Evolutionary conservation across 139 green algal genomes (phyloP).

Genomic region (Ettlia oleoabundans): DNA sequence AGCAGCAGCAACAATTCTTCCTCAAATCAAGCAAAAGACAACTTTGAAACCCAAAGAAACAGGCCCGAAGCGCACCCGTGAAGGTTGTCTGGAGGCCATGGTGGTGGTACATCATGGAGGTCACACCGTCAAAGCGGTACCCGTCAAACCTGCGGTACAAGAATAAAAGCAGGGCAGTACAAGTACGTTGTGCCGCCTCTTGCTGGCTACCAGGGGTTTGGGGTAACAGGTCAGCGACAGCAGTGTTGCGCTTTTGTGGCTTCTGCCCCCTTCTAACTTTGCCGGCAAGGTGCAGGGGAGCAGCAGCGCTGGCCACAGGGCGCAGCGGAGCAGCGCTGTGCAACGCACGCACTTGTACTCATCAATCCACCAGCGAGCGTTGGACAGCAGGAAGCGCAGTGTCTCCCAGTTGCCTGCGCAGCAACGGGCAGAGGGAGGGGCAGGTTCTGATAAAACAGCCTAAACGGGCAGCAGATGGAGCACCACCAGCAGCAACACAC

Average conservation of each 20-base stretch:
- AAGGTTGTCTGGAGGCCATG: constrained; percentile 96
- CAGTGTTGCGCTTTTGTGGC: too few species aligned
- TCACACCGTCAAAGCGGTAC: constrained; percentile 97
- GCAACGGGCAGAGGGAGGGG: neutral
- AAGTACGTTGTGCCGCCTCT: too few species aligned
- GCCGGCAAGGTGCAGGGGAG: too few species aligned
- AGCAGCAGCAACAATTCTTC: too few species aligned
- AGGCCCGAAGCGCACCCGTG: constrained; percentile 67
- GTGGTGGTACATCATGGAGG: constrained; percentile 98
- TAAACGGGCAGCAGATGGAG: neutral
- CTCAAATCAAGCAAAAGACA: too few species aligned
- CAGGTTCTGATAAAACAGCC: neutral
- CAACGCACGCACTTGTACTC: constrained; percentile 92
- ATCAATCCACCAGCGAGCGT: constrained; percentile 94
- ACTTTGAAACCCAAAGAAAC: too few species aligned
- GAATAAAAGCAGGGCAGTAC: too few species aligned
- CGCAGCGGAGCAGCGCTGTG: constrained; percentile 32
- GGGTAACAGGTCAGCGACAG: too few species aligned
- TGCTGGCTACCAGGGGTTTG: too few species aligned
- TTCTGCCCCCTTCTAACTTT: too few species aligned
- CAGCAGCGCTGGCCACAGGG: constrained; percentile 56
- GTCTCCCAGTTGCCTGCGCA: constrained; percentile 92
- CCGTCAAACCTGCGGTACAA: too few species aligned
- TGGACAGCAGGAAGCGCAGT: constrained; percentile 92
- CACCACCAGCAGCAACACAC: neutral